These are phyloP conservation scores for Microdochium paspali DNA, from an alignment of 2,329 filamentous ascomycete genomes.

Conservation along the genomic window DNA sequence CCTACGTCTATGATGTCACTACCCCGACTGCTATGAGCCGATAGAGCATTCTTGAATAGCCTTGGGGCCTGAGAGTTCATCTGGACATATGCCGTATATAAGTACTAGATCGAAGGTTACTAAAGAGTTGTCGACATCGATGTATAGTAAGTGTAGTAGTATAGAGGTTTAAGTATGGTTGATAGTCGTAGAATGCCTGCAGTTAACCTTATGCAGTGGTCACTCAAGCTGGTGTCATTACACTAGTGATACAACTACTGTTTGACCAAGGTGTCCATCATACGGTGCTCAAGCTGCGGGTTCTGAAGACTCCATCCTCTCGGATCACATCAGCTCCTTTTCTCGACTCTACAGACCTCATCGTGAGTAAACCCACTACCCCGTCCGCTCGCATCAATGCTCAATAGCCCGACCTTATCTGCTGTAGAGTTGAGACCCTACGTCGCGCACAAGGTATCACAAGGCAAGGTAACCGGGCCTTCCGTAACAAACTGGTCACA, in stretches of 20 bases:
- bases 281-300: not conserved
- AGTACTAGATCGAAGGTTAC: not conserved
- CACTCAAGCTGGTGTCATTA: not conserved
- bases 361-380: not conserved
- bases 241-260: not conserved
- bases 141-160: not conserved
- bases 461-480: not conserved
- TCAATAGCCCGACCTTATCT: not conserved
- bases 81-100: not conserved
- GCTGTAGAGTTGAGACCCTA: not conserved
- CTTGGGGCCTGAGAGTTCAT: not conserved
- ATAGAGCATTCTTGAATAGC: not conserved
- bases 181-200: not conserved
- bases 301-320: not conserved
- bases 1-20: not conserved
- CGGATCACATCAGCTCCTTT: not conserved
- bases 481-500: constrained; percentile 40
- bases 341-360: not conserved
- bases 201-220: no score
- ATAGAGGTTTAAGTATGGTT: not conserved
- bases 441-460: not conserved
- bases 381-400: not conserved
- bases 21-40: not conserved
- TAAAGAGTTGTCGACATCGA: not conserved
- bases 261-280: not conserved